Conservation (phyloP, 1,284 basidiomycete genomes). For the Agaricales sp. region DNA sequence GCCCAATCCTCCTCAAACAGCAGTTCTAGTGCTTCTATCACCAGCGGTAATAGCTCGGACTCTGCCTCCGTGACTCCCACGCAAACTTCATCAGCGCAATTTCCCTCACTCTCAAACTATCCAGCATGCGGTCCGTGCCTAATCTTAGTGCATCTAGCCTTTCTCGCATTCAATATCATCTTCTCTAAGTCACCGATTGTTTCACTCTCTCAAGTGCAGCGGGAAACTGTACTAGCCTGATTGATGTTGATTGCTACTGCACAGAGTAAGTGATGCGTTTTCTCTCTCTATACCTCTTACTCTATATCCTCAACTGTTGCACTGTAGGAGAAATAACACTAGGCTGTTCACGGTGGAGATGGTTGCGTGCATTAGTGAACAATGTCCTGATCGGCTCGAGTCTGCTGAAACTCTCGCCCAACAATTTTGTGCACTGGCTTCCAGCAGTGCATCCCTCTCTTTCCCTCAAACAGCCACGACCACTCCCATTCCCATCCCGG, state of each 20-base stretch:
- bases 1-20: background rate
- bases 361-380: constrained; percentile 4
- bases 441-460: constrained; percentile 21
- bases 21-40: background rate
- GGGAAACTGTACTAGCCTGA: constrained; percentile 25
- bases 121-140: constrained; percentile 23
- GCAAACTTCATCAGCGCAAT: constrained; percentile 14
- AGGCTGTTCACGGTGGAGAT: constrained; percentile 21
- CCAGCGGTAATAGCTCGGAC: background rate
- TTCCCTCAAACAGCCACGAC: constrained; percentile 16
- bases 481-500: background rate
- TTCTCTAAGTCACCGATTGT: constrained; percentile 24
- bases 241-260: constrained; percentile 31
- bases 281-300: no score
- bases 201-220: constrained; percentile 20
- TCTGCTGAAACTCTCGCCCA: constrained; percentile 27
- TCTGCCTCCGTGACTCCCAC: background rate
- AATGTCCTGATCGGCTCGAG: constrained; percentile 21
- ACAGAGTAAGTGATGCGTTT: constrained; percentile 17
- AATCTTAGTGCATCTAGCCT: background rate
- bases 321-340: constrained; percentile 19
- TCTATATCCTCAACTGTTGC: constrained; percentile 1
- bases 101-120: constrained; percentile 21
- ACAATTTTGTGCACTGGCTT: constrained; percentile 28
- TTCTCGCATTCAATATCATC: background rate